phyloP scores from a whole-genome alignment of 768 basidiomycete genomes.

The Boletus rubroflammeus region DNA sequence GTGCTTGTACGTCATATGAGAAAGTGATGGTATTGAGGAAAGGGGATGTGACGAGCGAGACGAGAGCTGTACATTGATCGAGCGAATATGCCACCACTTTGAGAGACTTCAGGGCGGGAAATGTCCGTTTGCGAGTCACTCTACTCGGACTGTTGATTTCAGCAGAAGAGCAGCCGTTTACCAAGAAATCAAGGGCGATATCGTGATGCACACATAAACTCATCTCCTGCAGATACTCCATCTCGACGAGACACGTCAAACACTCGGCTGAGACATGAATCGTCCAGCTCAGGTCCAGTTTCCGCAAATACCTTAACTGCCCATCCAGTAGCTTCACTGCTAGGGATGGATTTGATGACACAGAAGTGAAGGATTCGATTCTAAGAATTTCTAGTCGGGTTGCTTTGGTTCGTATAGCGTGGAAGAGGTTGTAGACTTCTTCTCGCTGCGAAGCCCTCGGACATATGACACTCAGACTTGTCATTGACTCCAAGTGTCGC shows the following conservation, averaged over 20 bases:
- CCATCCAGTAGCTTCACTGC: constrained; percentile 16
- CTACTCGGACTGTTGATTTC: neutral
- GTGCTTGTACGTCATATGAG: constrained; percentile 28
- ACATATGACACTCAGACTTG: constrained; percentile 21
- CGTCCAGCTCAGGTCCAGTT: constrained; percentile 23
- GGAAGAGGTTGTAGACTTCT: constrained; percentile 21
- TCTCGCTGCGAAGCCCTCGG: constrained; percentile 19
- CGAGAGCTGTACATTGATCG: constrained; percentile 26
- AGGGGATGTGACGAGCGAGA: constrained; percentile 24
- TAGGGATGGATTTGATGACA: constrained; percentile 5
- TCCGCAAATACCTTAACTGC: constrained; percentile 20
- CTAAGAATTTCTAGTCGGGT: constrained; percentile 15
- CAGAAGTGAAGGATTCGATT: constrained; percentile 23
- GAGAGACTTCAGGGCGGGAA: constrained; percentile 22
- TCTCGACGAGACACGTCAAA: constrained; percentile 16
- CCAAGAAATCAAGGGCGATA: constrained; percentile 14
- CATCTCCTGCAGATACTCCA: constrained; percentile 26
- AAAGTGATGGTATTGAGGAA: constrained; percentile 22
- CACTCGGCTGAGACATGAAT: constrained; percentile 25
- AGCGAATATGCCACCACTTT: constrained; percentile 26
- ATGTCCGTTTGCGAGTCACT: constrained; percentile 7
- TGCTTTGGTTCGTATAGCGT: constrained; percentile 22
- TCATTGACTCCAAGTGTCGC: constrained; percentile 15
- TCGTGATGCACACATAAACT: constrained; percentile 18
- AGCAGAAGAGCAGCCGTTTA: constrained; percentile 1